Conservation (phyloP, 345 rosid genomes). For the Nasturtium officinale region DNA sequence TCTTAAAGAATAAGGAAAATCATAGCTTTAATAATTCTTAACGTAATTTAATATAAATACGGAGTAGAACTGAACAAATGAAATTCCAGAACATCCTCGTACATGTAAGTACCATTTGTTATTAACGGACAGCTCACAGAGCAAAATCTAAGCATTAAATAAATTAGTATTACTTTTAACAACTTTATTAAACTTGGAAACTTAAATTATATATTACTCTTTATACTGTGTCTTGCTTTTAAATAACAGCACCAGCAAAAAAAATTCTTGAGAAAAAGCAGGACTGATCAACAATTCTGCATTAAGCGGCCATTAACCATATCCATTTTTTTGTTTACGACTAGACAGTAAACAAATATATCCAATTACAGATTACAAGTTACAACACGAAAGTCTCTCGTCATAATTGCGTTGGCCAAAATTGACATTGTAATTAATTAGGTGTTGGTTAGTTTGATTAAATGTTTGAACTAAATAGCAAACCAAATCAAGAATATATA, state of each 20-base stretch:
- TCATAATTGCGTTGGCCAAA: neutral
- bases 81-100: neutral
- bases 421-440: conserved; percentile 8
- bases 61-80: neutral
- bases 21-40: neutral
- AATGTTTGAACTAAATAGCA: conserved; percentile 16
- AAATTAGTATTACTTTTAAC: no score
- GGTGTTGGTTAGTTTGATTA: conserved; percentile 27
- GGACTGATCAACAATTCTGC: neutral
- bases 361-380: neutral
- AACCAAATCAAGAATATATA: conserved; percentile 31
- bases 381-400: conserved; percentile 13
- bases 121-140: neutral
- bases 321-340: neutral
- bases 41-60: neutral
- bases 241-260: neutral
- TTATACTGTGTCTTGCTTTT: neutral
- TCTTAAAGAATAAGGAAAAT: no score
- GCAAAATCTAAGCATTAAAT: neutral
- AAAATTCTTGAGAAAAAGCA: neutral
- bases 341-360: neutral
- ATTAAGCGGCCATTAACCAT: neutral
- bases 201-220: neutral
- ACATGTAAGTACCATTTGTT: conserved; percentile 5
- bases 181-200: no score